Evolutionary conservation across 2,329 filamentous ascomycete species (phyloP).

Genomic region (Eutypa lata): DNA sequence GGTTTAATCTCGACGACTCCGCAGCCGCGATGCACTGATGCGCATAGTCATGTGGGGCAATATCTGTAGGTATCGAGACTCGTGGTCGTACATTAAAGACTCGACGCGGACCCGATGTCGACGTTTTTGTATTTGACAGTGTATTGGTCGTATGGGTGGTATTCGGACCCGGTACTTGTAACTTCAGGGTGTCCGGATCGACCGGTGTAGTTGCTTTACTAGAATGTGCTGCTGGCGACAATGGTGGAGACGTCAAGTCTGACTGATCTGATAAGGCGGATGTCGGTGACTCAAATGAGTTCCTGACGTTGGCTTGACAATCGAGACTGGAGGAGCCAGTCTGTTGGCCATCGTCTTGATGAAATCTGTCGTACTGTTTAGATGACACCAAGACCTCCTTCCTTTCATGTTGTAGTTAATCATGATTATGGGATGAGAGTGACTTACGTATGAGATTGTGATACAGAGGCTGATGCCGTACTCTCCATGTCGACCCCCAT

Average conservation of each 20-base stretch:
- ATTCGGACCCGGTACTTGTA: slow-evolving; percentile 17
- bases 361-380: slow-evolving; percentile 22
- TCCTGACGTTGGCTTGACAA: slow-evolving; percentile 22
- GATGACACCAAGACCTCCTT: slow-evolving; percentile 1
- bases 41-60: slow-evolving; percentile 77
- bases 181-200: slow-evolving; percentile 40
- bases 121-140: slow-evolving; percentile 22
- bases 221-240: slow-evolving; percentile 41
- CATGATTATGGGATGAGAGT: not conserved
- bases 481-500: slow-evolving; percentile 14
- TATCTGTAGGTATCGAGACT: slow-evolving; percentile 76
- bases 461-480: slow-evolving; percentile 14
- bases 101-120: slow-evolving; percentile 24
- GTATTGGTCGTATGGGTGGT: slow-evolving; percentile 11
- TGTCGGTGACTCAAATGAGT: slow-evolving; percentile 51
- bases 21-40: slow-evolving; percentile 86
- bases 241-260: slow-evolving; percentile 52
- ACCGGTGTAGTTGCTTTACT: slow-evolving; percentile 64
- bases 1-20: slow-evolving; percentile 83
- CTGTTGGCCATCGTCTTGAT: slow-evolving; percentile 25
- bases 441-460: slow-evolving; percentile 24
- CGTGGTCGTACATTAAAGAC: slow-evolving; percentile 65
- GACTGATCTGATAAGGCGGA: slow-evolving; percentile 53
- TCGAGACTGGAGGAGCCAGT: slow-evolving; percentile 1
- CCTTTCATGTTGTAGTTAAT: not conserved